Base-by-base conservation (phyloP, 2,329 filamentous ascomycete species). In the Colletotrichum cuscutae region DNA sequence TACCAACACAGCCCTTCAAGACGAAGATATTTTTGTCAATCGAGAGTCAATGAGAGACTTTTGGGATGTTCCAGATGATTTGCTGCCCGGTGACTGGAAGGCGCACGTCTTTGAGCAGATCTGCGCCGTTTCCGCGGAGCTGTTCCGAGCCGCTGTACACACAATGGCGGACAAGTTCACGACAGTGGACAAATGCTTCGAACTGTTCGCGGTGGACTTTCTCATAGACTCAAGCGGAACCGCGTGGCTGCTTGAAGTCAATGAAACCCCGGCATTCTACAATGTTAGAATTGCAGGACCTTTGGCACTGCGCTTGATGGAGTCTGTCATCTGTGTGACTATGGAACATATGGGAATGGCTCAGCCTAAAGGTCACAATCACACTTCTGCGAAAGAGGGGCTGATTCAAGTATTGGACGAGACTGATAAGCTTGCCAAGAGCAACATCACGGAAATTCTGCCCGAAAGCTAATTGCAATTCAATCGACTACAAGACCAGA, bases 81-180 rank as follows among this genome's bases (percentile, higher is more conserved):
- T 82, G 6, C 76, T 82, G 0, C 78, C 79, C 0, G 77, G 76
- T 0, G 72, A 78, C 1, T 83, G 82, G 82, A 83, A 84, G 68
- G 61, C 65, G 1, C 61, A 24, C 5, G 72, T 82, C 2, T 84
- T 82, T n/a, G 69, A 79, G 0, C 82, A 84, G 72, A 78, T 82
- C 3, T 82, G 82, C 53, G 66, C 73, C 1, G 75, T 83, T 9
- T 80, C 81, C 0, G 77, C 76, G 0, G 82, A 84, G 59, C 24
- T 83, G 4, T 80, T 84, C 35, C 76, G 76, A 1, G 82, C 79
- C 0, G 81, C 82, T 2, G 81, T 77, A 0, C 77, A 83, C 13
- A 82, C 80, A 1, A 83, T 84, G 82, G 80, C 80, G 0, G 81
- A 83, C 70, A 82, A 82, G 71, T 84, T 84, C 68, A 82, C 77